Conservation (phyloP, 2,329 filamentous ascomycete genomes). For the Fusarium sp. region DNA sequence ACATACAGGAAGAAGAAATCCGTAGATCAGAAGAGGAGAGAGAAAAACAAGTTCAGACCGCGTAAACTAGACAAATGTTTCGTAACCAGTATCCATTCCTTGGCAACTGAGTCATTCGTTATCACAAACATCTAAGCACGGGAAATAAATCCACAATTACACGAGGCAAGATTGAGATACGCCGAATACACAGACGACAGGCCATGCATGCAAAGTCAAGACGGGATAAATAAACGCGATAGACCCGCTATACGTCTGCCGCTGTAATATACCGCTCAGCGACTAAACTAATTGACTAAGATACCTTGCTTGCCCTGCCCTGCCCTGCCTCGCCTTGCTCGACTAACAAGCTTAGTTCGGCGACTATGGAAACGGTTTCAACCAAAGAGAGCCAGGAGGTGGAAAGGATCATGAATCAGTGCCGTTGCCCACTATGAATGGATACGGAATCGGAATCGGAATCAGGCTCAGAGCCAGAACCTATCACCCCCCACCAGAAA, state of each 20-base stretch:
- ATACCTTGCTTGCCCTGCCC: background rate
- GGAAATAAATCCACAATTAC: background rate
- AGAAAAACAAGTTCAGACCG: background rate
- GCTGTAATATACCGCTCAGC: background rate
- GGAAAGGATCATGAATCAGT: conserved; percentile 8
- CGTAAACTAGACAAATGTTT: background rate
- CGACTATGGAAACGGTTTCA: background rate
- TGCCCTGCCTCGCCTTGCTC: background rate
- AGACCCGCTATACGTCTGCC: background rate
- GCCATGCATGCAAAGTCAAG: background rate
- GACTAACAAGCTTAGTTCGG: background rate
- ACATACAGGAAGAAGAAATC: background rate
- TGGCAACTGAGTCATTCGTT: conserved; percentile 5
- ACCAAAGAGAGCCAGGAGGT: background rate
- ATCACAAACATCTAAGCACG: background rate
- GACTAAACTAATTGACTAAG: background rate
- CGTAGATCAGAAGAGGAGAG: background rate
- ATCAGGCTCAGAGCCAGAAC: background rate
- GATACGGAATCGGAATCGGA: background rate
- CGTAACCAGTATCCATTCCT: background rate
- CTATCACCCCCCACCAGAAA: background rate
- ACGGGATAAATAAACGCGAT: background rate
- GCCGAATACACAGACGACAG: background rate
- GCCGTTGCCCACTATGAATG: background rate
- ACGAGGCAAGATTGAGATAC: background rate